Evolutionary conservation across 192 early-diverging fungal genomes (phyloP), one percentile per base, ranked within the genome.

Genomic region (Glomus cerebriforme): DNA sequence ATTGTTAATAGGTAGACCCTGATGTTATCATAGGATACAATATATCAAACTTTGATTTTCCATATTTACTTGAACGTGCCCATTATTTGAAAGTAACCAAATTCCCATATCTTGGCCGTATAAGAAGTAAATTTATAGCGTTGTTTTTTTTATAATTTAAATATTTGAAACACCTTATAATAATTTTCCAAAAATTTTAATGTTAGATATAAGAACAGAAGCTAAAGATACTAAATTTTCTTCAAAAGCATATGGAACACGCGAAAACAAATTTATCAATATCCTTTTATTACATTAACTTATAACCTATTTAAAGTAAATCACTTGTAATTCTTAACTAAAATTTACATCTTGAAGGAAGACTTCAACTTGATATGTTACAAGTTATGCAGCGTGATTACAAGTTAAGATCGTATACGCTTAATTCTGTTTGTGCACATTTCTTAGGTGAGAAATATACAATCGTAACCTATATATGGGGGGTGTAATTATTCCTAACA

Each of bases 1-100:
- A 26, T 65, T 45, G 60, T 3, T 68, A 76, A 19, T 73, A 87
- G 75, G 92, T 95, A 29, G 97, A 98, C 80, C 96, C 96, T 0
- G 96, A 98, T 86, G 88, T 98, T 37, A 86, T 98, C 69, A 96
- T 95, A 64, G 97, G 98, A 6, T 99, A 99, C 78, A 99, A 99
- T 86, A 97, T 94, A 31, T 91, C 91, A 85, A 96, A 97, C 78
- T 99, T 99, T 83, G 98, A 99, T 88, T 94, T 97, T 43, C 96
- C 97, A 2, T 99, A 98, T 81, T 85, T 99, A 54, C 76, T 99
- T 58, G 98, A 99, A 32, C 89, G 97, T 15, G 96, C 97, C 6
- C 89, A 85, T 27, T 89, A 91, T 39, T 88, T 99, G 13, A 87
- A 88, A 22, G 92, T 93, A 1, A 71, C 85, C 31, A 83, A 88